A percentile compares a stretch with the other conserved stretches of the same genome.
phyloP scores from a whole-genome alignment of 306 rosid genomes.

The Biancaea sappan region DNA sequence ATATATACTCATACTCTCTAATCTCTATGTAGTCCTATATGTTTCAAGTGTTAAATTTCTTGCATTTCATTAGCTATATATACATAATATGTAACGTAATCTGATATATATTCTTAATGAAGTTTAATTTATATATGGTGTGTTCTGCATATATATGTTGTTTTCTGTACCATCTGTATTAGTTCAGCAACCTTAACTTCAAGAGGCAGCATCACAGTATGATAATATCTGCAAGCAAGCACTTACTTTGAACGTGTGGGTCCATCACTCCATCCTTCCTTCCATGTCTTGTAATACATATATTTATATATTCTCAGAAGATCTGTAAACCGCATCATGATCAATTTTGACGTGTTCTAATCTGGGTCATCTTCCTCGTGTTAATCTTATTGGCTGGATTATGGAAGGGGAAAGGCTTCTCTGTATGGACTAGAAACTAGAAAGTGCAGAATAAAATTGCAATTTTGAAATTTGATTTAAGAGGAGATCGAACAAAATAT shows the following conservation, averaged over 20 bases:
- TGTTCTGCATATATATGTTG: neutral
- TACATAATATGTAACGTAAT: conserved; percentile 44
- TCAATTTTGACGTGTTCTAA: conserved; percentile 24
- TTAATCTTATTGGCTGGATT: neutral
- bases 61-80: conserved; percentile 62
- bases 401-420: conserved; percentile 7
- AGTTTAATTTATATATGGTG: conserved; percentile 42
- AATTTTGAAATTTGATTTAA: neutral
- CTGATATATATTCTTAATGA: conserved; percentile 58
- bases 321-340: conserved; percentile 23
- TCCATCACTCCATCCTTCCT: neutral
- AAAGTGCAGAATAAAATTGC: neutral
- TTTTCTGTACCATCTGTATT: too few relatives aligned
- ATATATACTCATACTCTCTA: too few relatives aligned
- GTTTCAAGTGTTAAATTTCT: conserved; percentile 43
- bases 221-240: conserved; percentile 16
- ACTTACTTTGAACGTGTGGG: neutral
- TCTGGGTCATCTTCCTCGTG: neutral
- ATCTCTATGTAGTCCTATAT: conserved; percentile 30
- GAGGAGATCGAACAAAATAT: neutral
- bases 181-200: too few relatives aligned
- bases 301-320: conserved; percentile 27
- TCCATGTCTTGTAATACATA: neutral
- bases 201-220: neutral
- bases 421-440: neutral